These are phyloP conservation scores for Cryptococcus sp. DNA, from an alignment of 1,284 basidiomycete genomes.

Conservation along the genomic window DNA sequence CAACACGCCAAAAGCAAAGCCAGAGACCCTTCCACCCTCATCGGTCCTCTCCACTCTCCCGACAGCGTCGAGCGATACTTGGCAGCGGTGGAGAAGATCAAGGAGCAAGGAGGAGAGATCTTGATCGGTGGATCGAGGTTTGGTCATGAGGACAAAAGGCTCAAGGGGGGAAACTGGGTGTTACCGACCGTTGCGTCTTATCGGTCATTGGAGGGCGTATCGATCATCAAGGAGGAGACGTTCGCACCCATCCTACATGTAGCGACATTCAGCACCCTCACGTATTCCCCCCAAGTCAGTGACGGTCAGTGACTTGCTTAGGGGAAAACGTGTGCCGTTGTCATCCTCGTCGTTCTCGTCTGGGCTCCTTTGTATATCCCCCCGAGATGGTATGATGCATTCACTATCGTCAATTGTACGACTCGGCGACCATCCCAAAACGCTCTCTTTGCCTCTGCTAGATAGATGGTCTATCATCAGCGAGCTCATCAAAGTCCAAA, in stretches of 20 bases:
- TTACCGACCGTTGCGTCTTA: slow-evolving; percentile 65
- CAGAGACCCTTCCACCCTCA: slow-evolving; percentile 59
- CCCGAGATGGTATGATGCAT: no score
- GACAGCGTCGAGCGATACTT: slow-evolving; percentile 59
- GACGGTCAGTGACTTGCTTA: no score
- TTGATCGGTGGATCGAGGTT: slow-evolving; percentile 59
- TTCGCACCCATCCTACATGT: slow-evolving; percentile 83
- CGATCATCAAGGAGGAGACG: slow-evolving; percentile 74
- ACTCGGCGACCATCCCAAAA: no score
- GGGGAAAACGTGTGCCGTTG: no score
- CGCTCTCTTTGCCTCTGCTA: no score
- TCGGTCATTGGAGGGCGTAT: slow-evolving; percentile 39
- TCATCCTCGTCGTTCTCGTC: no score
- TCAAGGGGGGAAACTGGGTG: slow-evolving; percentile 70
- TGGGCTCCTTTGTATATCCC: no score
- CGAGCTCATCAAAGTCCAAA: no score
- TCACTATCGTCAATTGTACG: no score
- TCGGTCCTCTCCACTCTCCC: slow-evolving; percentile 75
- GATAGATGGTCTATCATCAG: no score
- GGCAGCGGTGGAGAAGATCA: slow-evolving; percentile 57
- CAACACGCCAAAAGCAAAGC: no score
- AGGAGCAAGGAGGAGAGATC: slow-evolving; percentile 62
- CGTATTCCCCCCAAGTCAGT: no score
- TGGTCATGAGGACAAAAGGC: slow-evolving; percentile 31
- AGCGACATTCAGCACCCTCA: slow-evolving; percentile 76